A percentile compares a stretch with the other conserved stretches of the same genome.
phyloP scores from a whole-genome alignment of 2,329 filamentous ascomycete genomes.

The Fusarium compactum region DNA sequence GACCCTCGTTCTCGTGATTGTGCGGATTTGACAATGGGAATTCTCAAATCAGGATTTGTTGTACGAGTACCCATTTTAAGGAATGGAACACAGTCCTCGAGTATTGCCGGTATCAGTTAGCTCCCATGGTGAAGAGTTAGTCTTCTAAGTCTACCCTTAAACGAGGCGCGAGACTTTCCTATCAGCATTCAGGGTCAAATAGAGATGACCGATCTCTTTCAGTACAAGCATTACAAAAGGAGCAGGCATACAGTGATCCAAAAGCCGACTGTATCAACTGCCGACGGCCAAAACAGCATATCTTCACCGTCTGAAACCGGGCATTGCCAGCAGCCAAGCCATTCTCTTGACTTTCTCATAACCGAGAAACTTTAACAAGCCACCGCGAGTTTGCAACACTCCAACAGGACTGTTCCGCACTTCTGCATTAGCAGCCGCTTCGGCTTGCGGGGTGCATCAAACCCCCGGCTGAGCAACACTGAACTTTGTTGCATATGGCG shows the following conservation, averaged over 20 bases:
- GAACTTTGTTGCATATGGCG: conserved; percentile 36
- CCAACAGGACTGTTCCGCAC: conserved; percentile 6
- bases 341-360: conserved; percentile 16
- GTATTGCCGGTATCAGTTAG: conserved; percentile 4
- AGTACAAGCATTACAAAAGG: neutral
- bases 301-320: neutral
- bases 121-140: neutral
- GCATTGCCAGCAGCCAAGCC: conserved; percentile 8
- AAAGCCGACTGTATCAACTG: conserved; percentile 13
- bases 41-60: conserved; percentile 2
- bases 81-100: neutral
- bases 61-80: conserved; percentile 8
- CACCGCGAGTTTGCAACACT: neutral
- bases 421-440: conserved; percentile 32
- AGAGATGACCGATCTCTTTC: neutral
- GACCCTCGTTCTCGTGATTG: neutral
- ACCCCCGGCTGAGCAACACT: conserved; percentile 21
- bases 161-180: neutral
- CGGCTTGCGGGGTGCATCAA: conserved; percentile 39
- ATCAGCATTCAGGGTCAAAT: neutral
- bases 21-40: conserved; percentile 9
- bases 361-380: neutral
- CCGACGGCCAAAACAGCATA: conserved; percentile 9
- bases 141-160: neutral
- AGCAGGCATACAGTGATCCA: neutral